Conservation (phyloP, 148 eudicot species). For the Cornus florida region DNA sequence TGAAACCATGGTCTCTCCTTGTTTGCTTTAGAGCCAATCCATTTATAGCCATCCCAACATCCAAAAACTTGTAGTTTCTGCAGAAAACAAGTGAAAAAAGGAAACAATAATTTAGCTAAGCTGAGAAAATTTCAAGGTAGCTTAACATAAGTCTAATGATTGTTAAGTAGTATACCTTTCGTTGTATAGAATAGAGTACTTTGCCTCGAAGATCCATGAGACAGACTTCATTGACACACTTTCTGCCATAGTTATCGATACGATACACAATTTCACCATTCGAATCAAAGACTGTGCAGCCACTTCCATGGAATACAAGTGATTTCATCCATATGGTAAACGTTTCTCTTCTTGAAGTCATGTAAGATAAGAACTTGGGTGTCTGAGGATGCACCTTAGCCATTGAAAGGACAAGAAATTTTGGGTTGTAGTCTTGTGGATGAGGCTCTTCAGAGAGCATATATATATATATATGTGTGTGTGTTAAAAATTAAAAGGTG, state of each 20-base stretch:
- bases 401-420: slow-evolving; percentile 5
- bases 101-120: neutral
- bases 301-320: slow-evolving; percentile 60
- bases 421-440: neutral
- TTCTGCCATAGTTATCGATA: slow-evolving; percentile 69
- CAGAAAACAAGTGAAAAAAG: slow-evolving; percentile 4
- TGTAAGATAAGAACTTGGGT: slow-evolving; percentile 13
- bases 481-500: no score
- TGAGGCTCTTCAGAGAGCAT: neutral
- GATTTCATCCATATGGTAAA: slow-evolving; percentile 92
- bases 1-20: slow-evolving; percentile 55
- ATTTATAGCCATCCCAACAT: slow-evolving; percentile 60
- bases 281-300: slow-evolving; percentile 69
- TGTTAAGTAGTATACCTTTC: slow-evolving; percentile 41
- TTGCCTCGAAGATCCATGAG: slow-evolving; percentile 81
- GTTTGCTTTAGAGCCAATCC: slow-evolving; percentile 21
- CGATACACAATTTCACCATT: slow-evolving; percentile 65
- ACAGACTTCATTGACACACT: slow-evolving; percentile 46
- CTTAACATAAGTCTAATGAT: neutral
- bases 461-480: no score
- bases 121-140: neutral
- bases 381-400: slow-evolving; percentile 49
- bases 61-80: slow-evolving; percentile 49
- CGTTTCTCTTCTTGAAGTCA: slow-evolving; percentile 27
- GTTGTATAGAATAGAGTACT: slow-evolving; percentile 50